Evolutionary conservation across 1,284 basidiomycete species (phyloP).

Genomic region (Phlebopus sp.): DNA sequence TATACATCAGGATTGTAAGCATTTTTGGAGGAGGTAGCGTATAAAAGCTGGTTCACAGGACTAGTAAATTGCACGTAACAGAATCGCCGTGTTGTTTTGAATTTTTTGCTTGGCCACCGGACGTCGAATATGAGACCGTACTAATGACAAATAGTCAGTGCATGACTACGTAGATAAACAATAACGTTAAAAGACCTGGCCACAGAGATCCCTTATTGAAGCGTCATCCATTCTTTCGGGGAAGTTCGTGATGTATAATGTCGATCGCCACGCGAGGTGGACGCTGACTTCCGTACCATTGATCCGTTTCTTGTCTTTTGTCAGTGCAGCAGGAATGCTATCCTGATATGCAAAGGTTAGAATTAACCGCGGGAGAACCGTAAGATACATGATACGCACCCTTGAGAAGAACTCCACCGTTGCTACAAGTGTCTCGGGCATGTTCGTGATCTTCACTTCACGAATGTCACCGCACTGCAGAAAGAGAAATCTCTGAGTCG

Average conservation of each 20-base stretch:
- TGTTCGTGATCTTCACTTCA: conserved; percentile 70
- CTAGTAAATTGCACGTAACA: conserved; percentile 92
- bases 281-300: conserved; percentile 74
- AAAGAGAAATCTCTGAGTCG: conserved; percentile 7
- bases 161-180: conserved; percentile 1
- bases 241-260: conserved; percentile 96
- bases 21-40: background rate
- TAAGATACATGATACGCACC: conserved; percentile 39
- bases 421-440: conserved; percentile 60
- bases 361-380: background rate
- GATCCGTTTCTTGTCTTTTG: conserved; percentile 90
- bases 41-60: conserved; percentile 52
- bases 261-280: conserved; percentile 90
- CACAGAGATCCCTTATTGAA: conserved; percentile 74
- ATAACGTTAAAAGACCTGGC: conserved; percentile 48
- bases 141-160: conserved; percentile 36
- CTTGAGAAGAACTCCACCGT: conserved; percentile 78
- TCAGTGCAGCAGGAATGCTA: conserved; percentile 79
- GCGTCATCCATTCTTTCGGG: conserved; percentile 82
- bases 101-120: conserved; percentile 98
- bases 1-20: conserved; percentile 26
- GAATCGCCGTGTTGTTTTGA: conserved; percentile 86
- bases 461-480: conserved; percentile 80
- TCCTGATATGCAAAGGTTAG: conserved; percentile 45
- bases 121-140: conserved; percentile 92